These are phyloP conservation scores for Oryza glaberrima DNA, from an alignment of 176 grass and related monocot genomes.

Conservation along the genomic window DNA sequence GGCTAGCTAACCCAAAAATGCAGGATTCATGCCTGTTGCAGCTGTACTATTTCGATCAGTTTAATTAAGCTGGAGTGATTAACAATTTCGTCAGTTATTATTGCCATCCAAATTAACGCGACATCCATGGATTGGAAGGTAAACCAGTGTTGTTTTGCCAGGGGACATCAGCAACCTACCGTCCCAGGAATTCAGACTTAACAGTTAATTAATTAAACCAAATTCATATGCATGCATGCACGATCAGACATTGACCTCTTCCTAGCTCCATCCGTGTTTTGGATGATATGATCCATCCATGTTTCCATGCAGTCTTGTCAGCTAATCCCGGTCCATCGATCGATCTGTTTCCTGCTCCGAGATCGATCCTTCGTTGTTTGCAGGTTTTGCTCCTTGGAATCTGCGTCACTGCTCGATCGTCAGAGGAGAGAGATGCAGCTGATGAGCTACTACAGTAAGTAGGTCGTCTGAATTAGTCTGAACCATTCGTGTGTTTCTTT, in stretches of 20 bases:
- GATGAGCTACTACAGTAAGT: background rate
- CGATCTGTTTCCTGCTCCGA: background rate
- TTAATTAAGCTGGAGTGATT: background rate
- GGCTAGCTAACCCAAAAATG: background rate
- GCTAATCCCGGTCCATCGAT: background rate
- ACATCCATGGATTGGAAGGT: background rate
- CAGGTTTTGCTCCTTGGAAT: conserved; percentile 28
- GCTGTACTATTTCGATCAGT: background rate
- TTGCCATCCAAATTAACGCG: background rate
- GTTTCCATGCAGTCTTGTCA: background rate
- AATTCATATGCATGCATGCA: background rate
- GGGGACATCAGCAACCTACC: conserved; percentile 15
- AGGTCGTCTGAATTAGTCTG: background rate
- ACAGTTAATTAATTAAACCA: background rate
- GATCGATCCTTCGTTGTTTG: background rate
- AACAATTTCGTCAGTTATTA: background rate
- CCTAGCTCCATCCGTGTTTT: background rate
- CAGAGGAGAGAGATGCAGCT: background rate
- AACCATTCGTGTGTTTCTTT: background rate
- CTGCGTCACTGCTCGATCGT: background rate
- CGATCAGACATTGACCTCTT: conserved; percentile 11
- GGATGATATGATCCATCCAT: background rate
- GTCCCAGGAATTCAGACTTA: conserved; percentile 36
- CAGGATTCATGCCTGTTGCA: background rate
- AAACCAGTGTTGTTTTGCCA: background rate